phyloP scores from a whole-genome alignment of 1,139 yeast species.

The Ogataea hybrid region DNA sequence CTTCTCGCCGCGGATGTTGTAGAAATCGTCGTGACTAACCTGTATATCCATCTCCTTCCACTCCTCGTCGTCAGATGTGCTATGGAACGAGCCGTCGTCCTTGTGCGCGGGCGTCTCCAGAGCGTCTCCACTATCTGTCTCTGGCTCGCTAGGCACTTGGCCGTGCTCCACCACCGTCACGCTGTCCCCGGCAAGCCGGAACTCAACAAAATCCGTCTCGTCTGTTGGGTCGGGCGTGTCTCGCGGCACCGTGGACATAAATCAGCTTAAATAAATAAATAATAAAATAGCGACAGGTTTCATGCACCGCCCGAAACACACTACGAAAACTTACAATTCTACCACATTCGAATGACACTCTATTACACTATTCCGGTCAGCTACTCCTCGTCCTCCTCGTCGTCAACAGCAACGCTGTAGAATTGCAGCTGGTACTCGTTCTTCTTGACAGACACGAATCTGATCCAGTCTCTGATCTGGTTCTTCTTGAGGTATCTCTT shows the following conservation, averaged over 20 bases:
- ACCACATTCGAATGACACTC: neutral
- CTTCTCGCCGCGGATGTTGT: slow-evolving; percentile 50
- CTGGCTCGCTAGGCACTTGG: neutral
- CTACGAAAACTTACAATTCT: neutral
- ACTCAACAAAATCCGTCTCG: slow-evolving; percentile 5
- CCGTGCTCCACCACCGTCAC: slow-evolving; percentile 1
- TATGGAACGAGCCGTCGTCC: neutral
- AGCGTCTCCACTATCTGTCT: neutral
- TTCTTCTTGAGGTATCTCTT: slow-evolving; percentile 99
- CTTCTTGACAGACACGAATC: slow-evolving; percentile 96
- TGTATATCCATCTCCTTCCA: slow-evolving; percentile 58
- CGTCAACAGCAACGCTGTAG: slow-evolving; percentile 97
- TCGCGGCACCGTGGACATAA: neutral
- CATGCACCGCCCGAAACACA: slow-evolving; percentile 3
- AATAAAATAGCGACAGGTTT: neutral
- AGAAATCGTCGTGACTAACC: slow-evolving; percentile 45
- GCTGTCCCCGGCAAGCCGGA: slow-evolving; percentile 1
- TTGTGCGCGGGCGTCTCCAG: neutral
- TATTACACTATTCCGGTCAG: neutral
- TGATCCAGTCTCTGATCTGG: slow-evolving; percentile 99
- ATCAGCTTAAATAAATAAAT: neutral
- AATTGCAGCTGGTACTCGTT: slow-evolving; percentile 97
- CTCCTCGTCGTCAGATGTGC: slow-evolving; percentile 30
- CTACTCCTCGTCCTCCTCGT: slow-evolving; percentile 88
- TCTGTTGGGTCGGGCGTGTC: neutral